Conservation (phyloP, 2,329 filamentous ascomycete genomes). For the Conoideocrella luteorostrata region DNA sequence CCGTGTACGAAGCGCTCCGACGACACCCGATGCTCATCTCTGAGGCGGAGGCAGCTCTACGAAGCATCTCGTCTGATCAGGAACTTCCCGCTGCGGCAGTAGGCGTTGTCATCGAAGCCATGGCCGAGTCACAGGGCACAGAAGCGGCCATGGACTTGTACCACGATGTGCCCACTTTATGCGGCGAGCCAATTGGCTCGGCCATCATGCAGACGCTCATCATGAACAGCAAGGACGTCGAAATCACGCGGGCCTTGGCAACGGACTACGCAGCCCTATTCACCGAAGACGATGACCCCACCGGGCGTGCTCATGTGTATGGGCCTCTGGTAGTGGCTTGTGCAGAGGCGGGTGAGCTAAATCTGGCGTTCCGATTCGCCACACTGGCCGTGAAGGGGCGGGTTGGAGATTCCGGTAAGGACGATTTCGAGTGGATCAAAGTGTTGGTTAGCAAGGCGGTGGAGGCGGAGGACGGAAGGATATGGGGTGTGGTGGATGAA, state of each 20-base stretch:
- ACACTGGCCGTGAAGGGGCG: constrained; percentile 9
- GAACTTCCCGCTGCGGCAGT: constrained; percentile 32
- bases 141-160: constrained; percentile 27
- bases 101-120: constrained; percentile 28
- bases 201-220: constrained; percentile 25
- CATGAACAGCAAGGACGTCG: constrained; percentile 18
- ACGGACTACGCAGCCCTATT: constrained; percentile 23
- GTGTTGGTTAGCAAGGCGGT: constrained; percentile 21
- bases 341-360: constrained; percentile 21
- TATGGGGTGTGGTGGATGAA: constrained; percentile 27
- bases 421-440: constrained; percentile 20
- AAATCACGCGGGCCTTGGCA: constrained; percentile 19
- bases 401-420: constrained; percentile 1
- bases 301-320: constrained; percentile 14
- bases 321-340: constrained; percentile 23
- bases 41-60: constrained; percentile 50
- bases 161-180: constrained; percentile 21
- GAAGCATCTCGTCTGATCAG: constrained; percentile 36
- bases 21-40: constrained; percentile 37
- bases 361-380: constrained; percentile 28
- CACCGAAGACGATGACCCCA: constrained; percentile 10
- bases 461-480: constrained; percentile 22
- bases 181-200: constrained; percentile 19
- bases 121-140: constrained; percentile 21
- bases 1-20: constrained; percentile 53